Conservation (phyloP, 1,139 yeast species). For the Protomyces macrosporus region DNA sequence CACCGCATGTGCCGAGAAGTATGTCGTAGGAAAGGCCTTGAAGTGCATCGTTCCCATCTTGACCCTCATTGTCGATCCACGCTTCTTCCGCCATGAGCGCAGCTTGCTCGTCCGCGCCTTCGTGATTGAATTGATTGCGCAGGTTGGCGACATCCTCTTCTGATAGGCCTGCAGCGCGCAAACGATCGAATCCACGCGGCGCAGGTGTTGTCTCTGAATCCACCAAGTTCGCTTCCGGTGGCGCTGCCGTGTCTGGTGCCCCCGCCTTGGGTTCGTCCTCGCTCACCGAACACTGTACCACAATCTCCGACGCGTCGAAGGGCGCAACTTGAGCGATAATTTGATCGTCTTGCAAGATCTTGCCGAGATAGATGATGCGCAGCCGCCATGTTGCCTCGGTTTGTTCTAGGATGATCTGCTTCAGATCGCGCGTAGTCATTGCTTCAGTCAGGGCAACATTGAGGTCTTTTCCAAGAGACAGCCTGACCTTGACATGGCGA, state of each 20-base stretch:
- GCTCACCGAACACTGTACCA: background rate
- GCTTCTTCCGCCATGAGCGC: background rate
- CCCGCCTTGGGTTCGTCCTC: background rate
- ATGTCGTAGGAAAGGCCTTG: slow-evolving; percentile 13
- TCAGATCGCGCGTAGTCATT: background rate
- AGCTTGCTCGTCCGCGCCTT: background rate
- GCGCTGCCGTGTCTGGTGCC: background rate
- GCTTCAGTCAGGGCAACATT: background rate
- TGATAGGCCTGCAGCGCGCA: slow-evolving; percentile 29
- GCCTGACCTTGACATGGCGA: background rate
- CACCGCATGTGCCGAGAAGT: background rate
- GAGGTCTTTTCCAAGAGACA: background rate
- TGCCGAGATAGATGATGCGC: slow-evolving; percentile 25
- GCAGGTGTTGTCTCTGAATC: background rate
- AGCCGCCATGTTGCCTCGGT: background rate
- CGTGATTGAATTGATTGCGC: slow-evolving; percentile 20
- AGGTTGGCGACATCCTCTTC: slow-evolving; percentile 23
- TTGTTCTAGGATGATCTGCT: background rate
- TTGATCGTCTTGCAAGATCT: slow-evolving; percentile 29
- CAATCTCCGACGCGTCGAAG: background rate
- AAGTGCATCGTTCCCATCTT: background rate
- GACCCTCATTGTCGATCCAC: slow-evolving; percentile 11
- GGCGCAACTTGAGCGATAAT: background rate
- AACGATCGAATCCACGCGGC: slow-evolving; percentile 31
- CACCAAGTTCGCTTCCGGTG: background rate